Evolutionary conservation across 371 early-diverging fungal genomes (phyloP).

Genomic region (Mucor piriformis): DNA sequence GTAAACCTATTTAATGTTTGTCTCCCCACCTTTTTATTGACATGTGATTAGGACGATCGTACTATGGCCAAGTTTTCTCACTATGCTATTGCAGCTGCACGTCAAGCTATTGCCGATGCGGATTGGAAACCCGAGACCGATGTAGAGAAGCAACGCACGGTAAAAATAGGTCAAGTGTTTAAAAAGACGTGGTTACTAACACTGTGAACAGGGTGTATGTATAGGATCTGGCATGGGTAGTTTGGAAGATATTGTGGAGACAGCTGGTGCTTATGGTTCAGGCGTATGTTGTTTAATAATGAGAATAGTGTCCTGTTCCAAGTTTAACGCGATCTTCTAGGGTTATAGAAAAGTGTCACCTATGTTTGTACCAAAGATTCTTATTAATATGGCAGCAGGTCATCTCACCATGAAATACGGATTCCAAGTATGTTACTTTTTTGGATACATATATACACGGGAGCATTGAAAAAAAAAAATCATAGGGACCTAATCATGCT

Average conservation of each 20-base stretch:
- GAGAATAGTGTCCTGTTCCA: no score
- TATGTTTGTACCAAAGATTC: conserved; percentile 87
- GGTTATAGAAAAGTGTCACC: conserved; percentile 84
- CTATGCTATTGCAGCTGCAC: conserved; percentile 84
- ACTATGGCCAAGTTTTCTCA: conserved; percentile 86
- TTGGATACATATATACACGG: no score
- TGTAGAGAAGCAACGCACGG: conserved; percentile 63
- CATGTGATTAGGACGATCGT: conserved; percentile 68
- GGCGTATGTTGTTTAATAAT: conserved; percentile 57
- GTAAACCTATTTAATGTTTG: neutral
- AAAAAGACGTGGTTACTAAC: no score
- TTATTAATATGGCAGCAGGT: conserved; percentile 95
- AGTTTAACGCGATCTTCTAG: no score
- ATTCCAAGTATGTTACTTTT: conserved; percentile 67
- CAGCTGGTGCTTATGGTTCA: conserved; percentile 54
- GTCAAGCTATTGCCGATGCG: conserved; percentile 86
- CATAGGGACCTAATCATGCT: conserved; percentile 89
- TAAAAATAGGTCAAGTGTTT: no score
- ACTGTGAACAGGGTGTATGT: conserved; percentile 92
- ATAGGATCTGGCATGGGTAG: conserved; percentile 93
- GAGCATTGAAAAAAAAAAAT: neutral
- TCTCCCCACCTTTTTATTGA: neutral
- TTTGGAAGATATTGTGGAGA: conserved; percentile 79
- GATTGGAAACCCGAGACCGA: conserved; percentile 62
- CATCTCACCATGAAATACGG: conserved; percentile 90